A percentile compares a stretch with the other conserved stretches of the same genome.
Conservation (phyloP, 176 grass and related monocot genomes). For the Carex scoparia region DNA sequence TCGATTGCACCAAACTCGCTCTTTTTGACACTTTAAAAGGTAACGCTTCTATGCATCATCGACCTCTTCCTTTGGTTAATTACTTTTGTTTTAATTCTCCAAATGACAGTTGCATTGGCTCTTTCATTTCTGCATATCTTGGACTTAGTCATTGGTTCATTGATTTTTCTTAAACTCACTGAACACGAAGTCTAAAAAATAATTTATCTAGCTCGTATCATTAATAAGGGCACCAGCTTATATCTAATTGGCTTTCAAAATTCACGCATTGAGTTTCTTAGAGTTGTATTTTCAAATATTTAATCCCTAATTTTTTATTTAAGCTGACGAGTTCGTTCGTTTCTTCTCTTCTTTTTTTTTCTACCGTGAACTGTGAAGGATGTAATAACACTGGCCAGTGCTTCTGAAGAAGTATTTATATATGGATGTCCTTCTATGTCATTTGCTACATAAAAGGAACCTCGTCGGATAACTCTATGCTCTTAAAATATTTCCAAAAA, state of each 20-base stretch:
- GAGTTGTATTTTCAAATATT: slow-evolving; percentile 6
- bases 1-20: neutral
- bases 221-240: neutral
- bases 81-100: neutral
- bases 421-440: neutral
- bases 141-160: neutral
- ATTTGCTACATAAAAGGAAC: neutral
- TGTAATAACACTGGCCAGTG: neutral
- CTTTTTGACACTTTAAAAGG: slow-evolving; percentile 23
- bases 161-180: neutral
- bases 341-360: neutral
- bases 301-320: neutral
- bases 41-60: neutral
- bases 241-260: neutral
- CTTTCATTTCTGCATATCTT: neutral
- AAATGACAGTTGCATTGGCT: neutral
- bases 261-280: neutral
- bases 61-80: neutral
- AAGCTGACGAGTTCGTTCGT: neutral
- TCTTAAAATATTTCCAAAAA: neutral
- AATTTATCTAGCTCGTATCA: neutral
- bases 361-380: neutral
- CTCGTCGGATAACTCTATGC: neutral
- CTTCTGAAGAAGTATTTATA: neutral
- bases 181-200: neutral